Evolutionary conservation across 2,329 filamentous ascomycete genomes (phyloP).

Genomic region (Massarina eburnea): DNA sequence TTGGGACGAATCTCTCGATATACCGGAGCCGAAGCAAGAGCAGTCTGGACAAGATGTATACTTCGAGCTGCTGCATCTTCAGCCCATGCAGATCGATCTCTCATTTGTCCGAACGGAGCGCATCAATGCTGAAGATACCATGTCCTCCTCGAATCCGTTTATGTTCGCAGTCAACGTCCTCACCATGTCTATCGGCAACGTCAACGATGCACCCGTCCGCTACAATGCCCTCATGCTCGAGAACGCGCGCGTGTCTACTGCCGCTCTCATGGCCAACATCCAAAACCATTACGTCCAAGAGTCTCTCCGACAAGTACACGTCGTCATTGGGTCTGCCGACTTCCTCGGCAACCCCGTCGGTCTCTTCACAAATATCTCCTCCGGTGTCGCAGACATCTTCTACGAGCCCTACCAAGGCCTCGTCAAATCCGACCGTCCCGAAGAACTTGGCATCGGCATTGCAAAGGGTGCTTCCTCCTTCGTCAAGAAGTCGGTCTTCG

Average conservation of each 20-base stretch:
- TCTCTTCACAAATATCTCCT: conserved; percentile 97
- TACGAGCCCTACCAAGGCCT: conserved; percentile 98
- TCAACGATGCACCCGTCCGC: conserved; percentile 94
- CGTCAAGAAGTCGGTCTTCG: conserved; percentile 98
- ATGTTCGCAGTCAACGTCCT: conserved; percentile 99
- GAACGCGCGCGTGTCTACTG: conserved; percentile 88
- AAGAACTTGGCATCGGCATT: conserved; percentile 92
- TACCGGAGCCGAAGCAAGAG: conserved; percentile 86
- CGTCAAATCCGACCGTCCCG: conserved; percentile 92
- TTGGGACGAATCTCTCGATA: conserved; percentile 85
- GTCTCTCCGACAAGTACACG: conserved; percentile 92
- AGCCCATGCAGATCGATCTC: conserved; percentile 96
- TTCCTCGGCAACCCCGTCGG: conserved; percentile 97
- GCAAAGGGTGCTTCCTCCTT: conserved; percentile 96
- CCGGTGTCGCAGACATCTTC: conserved; percentile 95
- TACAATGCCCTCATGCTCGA: conserved; percentile 94
- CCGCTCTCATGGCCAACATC: conserved; percentile 80
- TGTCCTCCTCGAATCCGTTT: conserved; percentile 82
- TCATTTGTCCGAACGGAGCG: conserved; percentile 97
- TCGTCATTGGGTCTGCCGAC: conserved; percentile 94
- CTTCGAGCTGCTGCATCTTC: conserved; percentile 94
- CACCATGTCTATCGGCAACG: conserved; percentile 98
- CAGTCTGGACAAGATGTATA: conserved; percentile 92
- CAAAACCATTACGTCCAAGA: conserved; percentile 97
- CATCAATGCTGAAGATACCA: conserved; percentile 94